Conservation (phyloP, 2,329 filamentous ascomycete genomes). For the Berkeleyomyces rouxiae region DNA sequence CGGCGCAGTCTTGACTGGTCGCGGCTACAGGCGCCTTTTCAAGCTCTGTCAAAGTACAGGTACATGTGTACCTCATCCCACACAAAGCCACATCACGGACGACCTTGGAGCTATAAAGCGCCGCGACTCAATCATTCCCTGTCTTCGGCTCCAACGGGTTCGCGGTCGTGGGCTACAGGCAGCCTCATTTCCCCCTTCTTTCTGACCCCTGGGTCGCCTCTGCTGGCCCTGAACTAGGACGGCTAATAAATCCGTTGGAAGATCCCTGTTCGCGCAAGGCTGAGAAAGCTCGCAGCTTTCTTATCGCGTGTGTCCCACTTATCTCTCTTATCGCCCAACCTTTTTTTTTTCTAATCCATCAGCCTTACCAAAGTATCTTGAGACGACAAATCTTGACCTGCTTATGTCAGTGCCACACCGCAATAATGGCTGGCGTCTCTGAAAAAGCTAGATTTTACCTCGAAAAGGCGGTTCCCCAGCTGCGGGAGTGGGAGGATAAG, state of each 20-base stretch:
- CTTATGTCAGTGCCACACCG: not conserved
- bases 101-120: not conserved
- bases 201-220: not conserved
- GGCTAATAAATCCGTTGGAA: not conserved
- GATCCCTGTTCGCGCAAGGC: constrained; percentile 10
- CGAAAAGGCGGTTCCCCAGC: constrained; percentile 78
- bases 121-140: no score
- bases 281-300: not conserved
- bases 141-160: not conserved
- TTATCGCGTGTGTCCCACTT: constrained; percentile 6
- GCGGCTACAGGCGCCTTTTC: not conserved
- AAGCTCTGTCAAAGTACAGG: not conserved
- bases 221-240: not conserved
- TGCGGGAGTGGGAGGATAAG: constrained; percentile 83
- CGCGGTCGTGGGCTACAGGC: not conserved
- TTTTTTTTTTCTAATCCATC: constrained; percentile 11
- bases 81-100: not conserved
- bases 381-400: not conserved
- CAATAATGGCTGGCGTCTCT: constrained; percentile 59
- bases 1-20: not conserved
- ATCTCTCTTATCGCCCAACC: constrained; percentile 4
- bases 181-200: not conserved
- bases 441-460: constrained; percentile 94
- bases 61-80: not conserved
- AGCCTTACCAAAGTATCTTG: constrained; percentile 16